Base-by-base conservation (phyloP, 805 yeast species). In the Danielia reshetovae region DNA sequence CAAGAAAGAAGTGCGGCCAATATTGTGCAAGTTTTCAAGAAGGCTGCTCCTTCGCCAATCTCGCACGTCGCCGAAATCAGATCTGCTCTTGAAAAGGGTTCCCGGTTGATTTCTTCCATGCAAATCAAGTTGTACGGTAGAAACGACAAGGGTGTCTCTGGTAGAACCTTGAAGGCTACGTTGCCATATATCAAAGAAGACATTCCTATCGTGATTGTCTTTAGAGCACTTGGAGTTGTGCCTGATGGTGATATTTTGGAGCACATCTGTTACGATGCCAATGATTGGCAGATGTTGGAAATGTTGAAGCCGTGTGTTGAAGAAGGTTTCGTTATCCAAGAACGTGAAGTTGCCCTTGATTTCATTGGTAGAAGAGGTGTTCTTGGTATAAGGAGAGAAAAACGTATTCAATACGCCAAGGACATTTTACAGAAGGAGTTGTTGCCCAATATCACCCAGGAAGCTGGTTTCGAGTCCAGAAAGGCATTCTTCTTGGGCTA, bases 251-350 rank as follows among this genome's bases (percentile, higher is more conserved):
- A 93, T 67, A 93, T 93, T 54, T 71, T 93, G 55, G 97, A 93
- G 64, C 98, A 93, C 63, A 93, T 93, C 40, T 93, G 98, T 68
- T 93, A 90, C 62, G 99, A 93, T 62, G 88, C 87, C 41, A 85
- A 82, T 48, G 99, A 93, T 69, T 90, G 97, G 97, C 98, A 93
- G 66, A 93, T 93, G 98, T 75, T 93, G 62, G 99, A 93, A 66
- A 87, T 93, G 93, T 74, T 93, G 55, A 94, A 93, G 62, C 98
- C 99, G 5, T 93, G 97, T 76, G 95, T 93, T 43, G 99, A 93
- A 62, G 98, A 94, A 68, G 98, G 97, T 35, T 94, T 93, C 63
- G 93, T 93, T 35, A 89, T 93, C 47, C 98, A 93, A 68, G 97
- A 94, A 57, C 81, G 96, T 56, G 97, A 93, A 68, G 95, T 94